Conservation (phyloP, 2,329 filamentous ascomycete species). For the Westerdykella aurantiaca region DNA sequence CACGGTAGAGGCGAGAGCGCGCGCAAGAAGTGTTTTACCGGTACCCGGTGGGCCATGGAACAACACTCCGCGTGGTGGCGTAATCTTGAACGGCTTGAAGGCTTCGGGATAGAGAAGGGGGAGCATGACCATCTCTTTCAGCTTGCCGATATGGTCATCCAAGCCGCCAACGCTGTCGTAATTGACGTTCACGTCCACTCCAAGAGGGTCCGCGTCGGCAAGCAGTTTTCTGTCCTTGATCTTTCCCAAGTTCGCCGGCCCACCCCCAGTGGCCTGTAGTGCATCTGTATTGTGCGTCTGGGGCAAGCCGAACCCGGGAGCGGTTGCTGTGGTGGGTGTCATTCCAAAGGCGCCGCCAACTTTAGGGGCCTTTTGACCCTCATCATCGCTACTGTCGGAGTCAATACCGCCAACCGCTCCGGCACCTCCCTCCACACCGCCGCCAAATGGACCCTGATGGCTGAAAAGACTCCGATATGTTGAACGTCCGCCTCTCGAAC, state of each 20-base stretch:
- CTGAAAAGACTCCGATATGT: slow-evolving; percentile 75
- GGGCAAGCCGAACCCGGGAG: slow-evolving; percentile 50
- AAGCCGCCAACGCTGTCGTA: slow-evolving; percentile 93
- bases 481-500: slow-evolving; percentile 52
- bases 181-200: slow-evolving; percentile 85
- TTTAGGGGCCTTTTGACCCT: slow-evolving; percentile 59
- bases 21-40: slow-evolving; percentile 92
- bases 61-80: slow-evolving; percentile 86
- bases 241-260: slow-evolving; percentile 81
- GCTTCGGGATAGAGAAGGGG: slow-evolving; percentile 92
- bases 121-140: slow-evolving; percentile 98
- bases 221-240: slow-evolving; percentile 88
- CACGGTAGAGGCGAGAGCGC: slow-evolving; percentile 85
- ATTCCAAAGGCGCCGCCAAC: slow-evolving; percentile 60
- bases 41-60: slow-evolving; percentile 97
- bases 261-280: slow-evolving; percentile 49
- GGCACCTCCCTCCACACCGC: slow-evolving; percentile 68
- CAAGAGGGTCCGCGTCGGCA: slow-evolving; percentile 89
- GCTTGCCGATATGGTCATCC: slow-evolving; percentile 87
- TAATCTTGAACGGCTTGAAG: slow-evolving; percentile 85
- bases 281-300: slow-evolving; percentile 55
- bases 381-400: slow-evolving; percentile 95
- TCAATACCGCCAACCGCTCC: slow-evolving; percentile 74
- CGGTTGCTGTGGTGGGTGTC: slow-evolving; percentile 51
- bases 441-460: slow-evolving; percentile 88